Conservation (phyloP, 1,284 basidiomycete genomes). For the Anthracocystis setariae region DNA sequence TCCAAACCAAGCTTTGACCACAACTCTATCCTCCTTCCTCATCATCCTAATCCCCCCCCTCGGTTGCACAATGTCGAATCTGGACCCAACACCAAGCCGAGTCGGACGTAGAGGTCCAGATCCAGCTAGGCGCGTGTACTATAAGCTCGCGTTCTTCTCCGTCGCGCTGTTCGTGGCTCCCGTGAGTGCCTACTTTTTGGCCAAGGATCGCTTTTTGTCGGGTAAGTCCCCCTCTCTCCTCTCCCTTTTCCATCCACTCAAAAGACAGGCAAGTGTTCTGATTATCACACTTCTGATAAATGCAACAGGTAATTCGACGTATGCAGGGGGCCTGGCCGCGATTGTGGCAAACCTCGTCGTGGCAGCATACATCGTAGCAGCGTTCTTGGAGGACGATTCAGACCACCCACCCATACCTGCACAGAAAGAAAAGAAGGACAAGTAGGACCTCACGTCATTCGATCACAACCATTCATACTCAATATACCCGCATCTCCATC, state of each 20-base stretch:
- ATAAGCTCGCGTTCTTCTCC: slow-evolving; percentile 63
- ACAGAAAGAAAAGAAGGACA: slow-evolving; percentile 18
- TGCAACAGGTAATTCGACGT: slow-evolving; percentile 59
- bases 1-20: slow-evolving; percentile 11
- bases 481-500: slow-evolving; percentile 14
- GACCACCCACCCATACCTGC: slow-evolving; percentile 4
- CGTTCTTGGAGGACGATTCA: slow-evolving; percentile 62
- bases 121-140: slow-evolving; percentile 60
- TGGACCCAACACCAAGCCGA: slow-evolving; percentile 47
- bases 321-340: slow-evolving; percentile 64
- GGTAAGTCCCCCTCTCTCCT: slow-evolving; percentile 29
- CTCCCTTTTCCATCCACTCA: too few species aligned
- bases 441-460: slow-evolving; percentile 15
- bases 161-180: slow-evolving; percentile 62
- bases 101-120: slow-evolving; percentile 52
- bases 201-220: slow-evolving; percentile 54
- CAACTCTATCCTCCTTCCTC: neutral
- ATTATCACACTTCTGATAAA: neutral
- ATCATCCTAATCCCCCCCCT: neutral
- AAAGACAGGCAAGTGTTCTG: too few species aligned
- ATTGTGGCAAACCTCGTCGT: slow-evolving; percentile 65
- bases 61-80: slow-evolving; percentile 36
- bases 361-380: slow-evolving; percentile 59
- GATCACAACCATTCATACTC: neutral
- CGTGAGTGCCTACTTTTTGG: slow-evolving; percentile 57